A percentile compares a stretch with the other conserved stretches of the same genome.
These are phyloP conservation scores for Cylindricascospora bacillispora DNA, from an alignment of 1,139 yeast genomes.

Conservation along the genomic window DNA sequence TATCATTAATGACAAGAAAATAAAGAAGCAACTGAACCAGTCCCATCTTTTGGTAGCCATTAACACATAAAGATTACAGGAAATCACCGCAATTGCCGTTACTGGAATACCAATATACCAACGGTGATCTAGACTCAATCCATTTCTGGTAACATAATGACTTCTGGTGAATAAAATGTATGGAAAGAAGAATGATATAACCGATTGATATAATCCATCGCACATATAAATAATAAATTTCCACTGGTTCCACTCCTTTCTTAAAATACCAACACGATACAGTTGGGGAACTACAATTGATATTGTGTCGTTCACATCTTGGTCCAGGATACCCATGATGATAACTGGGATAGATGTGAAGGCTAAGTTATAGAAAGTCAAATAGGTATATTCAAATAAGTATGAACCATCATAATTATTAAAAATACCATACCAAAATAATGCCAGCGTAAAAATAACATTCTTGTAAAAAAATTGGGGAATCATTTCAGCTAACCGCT, in stretches of 20 bases:
- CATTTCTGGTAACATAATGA: conserved; percentile 47
- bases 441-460: conserved; percentile 72
- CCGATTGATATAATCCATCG: conserved; percentile 85
- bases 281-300: conserved; percentile 80
- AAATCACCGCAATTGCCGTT: conserved; percentile 62
- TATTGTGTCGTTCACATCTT: conserved; percentile 74
- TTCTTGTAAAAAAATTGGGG: conserved; percentile 90
- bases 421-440: conserved; percentile 88
- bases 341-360: conserved; percentile 92
- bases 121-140: conserved; percentile 66
- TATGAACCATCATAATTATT: conserved; percentile 84
- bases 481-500: conserved; percentile 85
- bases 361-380: conserved; percentile 88
- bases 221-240: conserved; percentile 77
- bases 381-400: conserved; percentile 80
- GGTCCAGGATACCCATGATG: conserved; percentile 81
- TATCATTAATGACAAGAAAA: conserved; percentile 49
- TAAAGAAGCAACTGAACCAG: conserved; percentile 64
- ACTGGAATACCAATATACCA: conserved; percentile 77
- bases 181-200: conserved; percentile 77
- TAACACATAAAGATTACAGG: conserved; percentile 70
- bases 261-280: conserved; percentile 70
- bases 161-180: conserved; percentile 49
- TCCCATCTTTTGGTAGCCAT: conserved; percentile 91
- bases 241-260: conserved; percentile 66